phyloP scores from a whole-genome alignment of 2,329 filamentous ascomycete species.

The Aspergillus bombycis region DNA sequence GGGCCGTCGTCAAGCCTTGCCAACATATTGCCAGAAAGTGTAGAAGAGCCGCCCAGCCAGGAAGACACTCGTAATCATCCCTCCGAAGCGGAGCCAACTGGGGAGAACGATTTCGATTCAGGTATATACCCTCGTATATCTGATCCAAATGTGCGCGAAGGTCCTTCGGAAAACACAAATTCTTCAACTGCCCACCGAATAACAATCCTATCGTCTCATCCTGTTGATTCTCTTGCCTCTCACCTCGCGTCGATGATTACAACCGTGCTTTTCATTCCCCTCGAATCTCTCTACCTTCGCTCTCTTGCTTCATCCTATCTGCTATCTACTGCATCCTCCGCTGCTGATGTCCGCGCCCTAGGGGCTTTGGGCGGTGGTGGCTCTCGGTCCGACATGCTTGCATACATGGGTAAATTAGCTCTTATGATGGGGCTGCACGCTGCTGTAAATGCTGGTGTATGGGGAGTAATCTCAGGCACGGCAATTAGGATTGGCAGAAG shows the following conservation, averaged over 20 bases:
- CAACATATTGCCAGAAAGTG: slow-evolving; percentile 35
- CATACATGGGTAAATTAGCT: slow-evolving; percentile 40
- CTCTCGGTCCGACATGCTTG: slow-evolving; percentile 31
- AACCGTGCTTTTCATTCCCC: slow-evolving; percentile 42
- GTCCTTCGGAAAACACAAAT: slow-evolving; percentile 9
- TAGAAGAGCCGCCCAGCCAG: slow-evolving; percentile 34
- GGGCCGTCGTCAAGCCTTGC: slow-evolving; percentile 15
- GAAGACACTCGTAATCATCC: slow-evolving; percentile 22
- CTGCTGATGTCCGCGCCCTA: slow-evolving; percentile 34
- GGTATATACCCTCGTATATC: slow-evolving; percentile 22
- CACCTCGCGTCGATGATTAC: slow-evolving; percentile 44
- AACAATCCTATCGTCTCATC: slow-evolving; percentile 47
- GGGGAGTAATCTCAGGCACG: slow-evolving; percentile 41
- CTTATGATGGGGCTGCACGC: slow-evolving; percentile 43
- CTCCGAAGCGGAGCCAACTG: slow-evolving; percentile 15
- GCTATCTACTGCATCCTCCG: slow-evolving; percentile 29
- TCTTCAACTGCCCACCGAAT: slow-evolving; percentile 38
- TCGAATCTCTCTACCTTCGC: slow-evolving; percentile 46
- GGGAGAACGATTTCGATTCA: slow-evolving; percentile 20
- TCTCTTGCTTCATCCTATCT: slow-evolving; percentile 44
- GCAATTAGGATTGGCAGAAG: slow-evolving; percentile 44
- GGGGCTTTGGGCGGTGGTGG: slow-evolving; percentile 41
- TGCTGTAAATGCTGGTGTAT: slow-evolving; percentile 40
- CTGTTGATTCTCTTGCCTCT: slow-evolving; percentile 46
- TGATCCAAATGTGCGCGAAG: slow-evolving; percentile 22